phyloP scores from a whole-genome alignment of 306 rosid species.

The Casuarina glauca region DNA sequence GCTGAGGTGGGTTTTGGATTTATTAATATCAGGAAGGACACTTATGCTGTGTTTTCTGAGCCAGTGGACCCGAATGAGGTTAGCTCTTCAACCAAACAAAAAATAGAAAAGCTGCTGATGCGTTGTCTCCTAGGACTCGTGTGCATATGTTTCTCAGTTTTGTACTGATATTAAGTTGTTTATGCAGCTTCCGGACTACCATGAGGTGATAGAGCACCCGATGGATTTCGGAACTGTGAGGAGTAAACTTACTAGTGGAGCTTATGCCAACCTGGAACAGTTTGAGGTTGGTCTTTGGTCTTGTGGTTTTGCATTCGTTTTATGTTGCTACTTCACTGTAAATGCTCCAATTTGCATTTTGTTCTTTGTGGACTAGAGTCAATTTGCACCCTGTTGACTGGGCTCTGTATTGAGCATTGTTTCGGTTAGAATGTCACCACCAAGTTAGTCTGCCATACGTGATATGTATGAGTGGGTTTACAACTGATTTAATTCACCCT shows the following conservation, averaged over 20 bases:
- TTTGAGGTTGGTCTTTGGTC: conserved; percentile 50
- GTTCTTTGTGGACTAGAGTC: neutral
- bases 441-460: neutral
- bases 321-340: neutral
- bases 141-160: conserved; percentile 8
- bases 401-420: neutral
- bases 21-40: conserved; percentile 58
- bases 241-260: conserved; percentile 51
- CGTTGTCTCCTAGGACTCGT: conserved; percentile 18
- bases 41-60: conserved; percentile 65
- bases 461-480: neutral
- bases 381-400: neutral
- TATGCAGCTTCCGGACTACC: conserved; percentile 72
- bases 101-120: conserved; percentile 19
- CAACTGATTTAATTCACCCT: neutral
- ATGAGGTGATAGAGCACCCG: conserved; percentile 58
- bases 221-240: conserved; percentile 71
- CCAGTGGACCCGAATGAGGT: conserved; percentile 77
- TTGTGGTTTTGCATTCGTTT: conserved; percentile 5
- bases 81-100: conserved; percentile 19
- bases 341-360: neutral
- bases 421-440: neutral
- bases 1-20: conserved; percentile 21
- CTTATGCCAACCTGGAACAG: conserved; percentile 53
- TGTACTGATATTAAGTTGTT: conserved; percentile 5